Evolutionary conservation across 495 filamentous ascomycete species (phyloP), one percentile per base, ranked within the genome.

Genomic region (Chaetomium cochliodes): DNA sequence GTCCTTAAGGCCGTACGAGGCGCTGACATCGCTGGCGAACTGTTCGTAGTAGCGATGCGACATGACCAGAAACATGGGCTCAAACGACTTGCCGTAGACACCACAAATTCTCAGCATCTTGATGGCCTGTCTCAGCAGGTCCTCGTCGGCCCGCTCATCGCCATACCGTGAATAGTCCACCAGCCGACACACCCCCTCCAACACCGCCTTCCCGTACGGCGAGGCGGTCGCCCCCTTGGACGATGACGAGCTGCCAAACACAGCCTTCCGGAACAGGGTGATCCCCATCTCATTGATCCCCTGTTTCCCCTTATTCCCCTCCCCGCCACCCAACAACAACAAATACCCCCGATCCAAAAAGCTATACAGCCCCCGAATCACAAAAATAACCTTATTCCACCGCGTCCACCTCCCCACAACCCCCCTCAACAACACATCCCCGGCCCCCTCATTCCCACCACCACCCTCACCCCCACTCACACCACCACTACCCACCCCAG

Each of bases 291-390:
- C 86, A 66, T 86, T 81, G 16, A 90, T 76, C 55, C 77, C 74
- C 63, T 78, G 80, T 41, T 66, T 59, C 9, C 72, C 71, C 67
- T 81, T 86, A 8, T 3, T 8, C 44, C 84, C 84, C 39, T 46
- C 52, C 12, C 41, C 41, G 18, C 41, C 41, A 44, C 41, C 41
- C 49, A 41, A 33, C 20, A 55, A n/a, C 26, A 97, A 79, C 23
- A 98, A 84, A 72, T 90, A 97, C 5, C 92, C 90, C 63, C 94
- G 86, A 70, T 98, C 93, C 60, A 98, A 81, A 67, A 92, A 97
- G 71, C 90, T 93, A 79, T 96, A 98, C 37, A 97, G 88, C 64
- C 87, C 92, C 61, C 91, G 84, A 58, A 98, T 81, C 22, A 84
- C 55, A 83, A 90, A 87, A 76, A 94, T 74, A 76, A 92, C 91